Percentiles rank a stretch among this genome's conserved stretches.
These are phyloP conservation scores for Ramularia endophylla DNA, from an alignment of 2,329 filamentous ascomycete species.

Conservation along the genomic window DNA sequence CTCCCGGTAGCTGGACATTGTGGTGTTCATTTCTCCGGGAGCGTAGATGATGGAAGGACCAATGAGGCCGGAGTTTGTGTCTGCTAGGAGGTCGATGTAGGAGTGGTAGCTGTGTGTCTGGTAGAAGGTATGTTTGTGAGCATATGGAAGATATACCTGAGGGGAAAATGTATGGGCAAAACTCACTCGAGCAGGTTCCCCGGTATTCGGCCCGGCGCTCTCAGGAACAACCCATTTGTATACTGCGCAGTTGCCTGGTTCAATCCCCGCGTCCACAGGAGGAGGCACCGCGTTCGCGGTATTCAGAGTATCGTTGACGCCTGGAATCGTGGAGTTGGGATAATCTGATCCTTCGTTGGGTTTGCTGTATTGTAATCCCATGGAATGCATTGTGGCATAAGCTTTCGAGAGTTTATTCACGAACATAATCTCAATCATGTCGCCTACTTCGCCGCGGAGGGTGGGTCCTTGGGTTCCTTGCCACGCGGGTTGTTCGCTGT, in stretches of 20 bases:
- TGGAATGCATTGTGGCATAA: constrained; percentile 26
- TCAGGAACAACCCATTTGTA: constrained; percentile 25
- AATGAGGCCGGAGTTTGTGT: constrained; percentile 23
- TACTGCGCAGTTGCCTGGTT: constrained; percentile 21
- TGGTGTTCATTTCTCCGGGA: constrained; percentile 22
- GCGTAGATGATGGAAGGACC: constrained; percentile 26
- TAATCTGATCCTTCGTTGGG: constrained; percentile 21
- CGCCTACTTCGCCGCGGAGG: constrained; percentile 23
- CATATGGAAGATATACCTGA: no score
- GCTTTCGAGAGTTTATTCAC: constrained; percentile 21
- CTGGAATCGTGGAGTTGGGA: constrained; percentile 19
- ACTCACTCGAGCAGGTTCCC: constrained; percentile 10
- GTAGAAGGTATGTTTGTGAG: no score
- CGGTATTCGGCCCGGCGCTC: constrained; percentile 12
- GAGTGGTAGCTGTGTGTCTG: constrained; percentile 23
- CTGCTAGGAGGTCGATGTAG: constrained; percentile 23
- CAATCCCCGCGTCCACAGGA: constrained; percentile 6
- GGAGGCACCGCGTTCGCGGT: constrained; percentile 17
- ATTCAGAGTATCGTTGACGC: constrained; percentile 9
- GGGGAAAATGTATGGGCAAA: no score
- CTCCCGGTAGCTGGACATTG: constrained; percentile 24
- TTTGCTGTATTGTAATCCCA: constrained; percentile 25
- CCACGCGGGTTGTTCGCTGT: constrained; percentile 22
- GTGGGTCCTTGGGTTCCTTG: constrained; percentile 25
- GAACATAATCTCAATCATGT: constrained; percentile 27